These are phyloP conservation scores for Kodamaea alishanica DNA, from an alignment of 1,139 yeast genomes.

Conservation along the genomic window DNA sequence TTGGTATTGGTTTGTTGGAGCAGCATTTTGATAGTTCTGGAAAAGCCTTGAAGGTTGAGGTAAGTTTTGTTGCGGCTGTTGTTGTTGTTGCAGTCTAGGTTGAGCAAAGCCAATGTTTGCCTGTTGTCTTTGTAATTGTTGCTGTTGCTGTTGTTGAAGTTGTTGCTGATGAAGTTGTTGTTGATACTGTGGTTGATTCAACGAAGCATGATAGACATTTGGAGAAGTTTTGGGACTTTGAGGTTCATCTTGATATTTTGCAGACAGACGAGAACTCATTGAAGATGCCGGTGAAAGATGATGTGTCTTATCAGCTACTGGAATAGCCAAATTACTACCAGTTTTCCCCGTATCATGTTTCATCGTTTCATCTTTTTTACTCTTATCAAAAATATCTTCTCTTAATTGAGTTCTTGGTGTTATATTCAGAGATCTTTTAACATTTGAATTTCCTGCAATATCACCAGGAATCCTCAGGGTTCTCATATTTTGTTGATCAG, in stretches of 20 bases:
- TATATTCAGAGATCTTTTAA: constrained; percentile 3
- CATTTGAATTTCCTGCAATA: constrained; percentile 5
- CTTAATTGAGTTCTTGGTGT: constrained; percentile 22
- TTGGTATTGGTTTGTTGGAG: constrained; percentile 14
- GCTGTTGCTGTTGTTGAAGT: constrained; percentile 10
- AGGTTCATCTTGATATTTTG: constrained; percentile 32
- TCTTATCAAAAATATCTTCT: constrained; percentile 43
- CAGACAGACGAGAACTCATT: constrained; percentile 31
- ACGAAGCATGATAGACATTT: constrained; percentile 15
- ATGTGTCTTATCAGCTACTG: constrained; percentile 12
- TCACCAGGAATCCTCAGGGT: constrained; percentile 15
- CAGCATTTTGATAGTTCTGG: constrained; percentile 13
- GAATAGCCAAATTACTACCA: constrained; percentile 10
- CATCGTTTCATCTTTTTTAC: constrained; percentile 6
- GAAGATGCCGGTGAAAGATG: constrained; percentile 35
- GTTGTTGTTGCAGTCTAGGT: constrained; percentile 9
- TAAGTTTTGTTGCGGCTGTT: constrained; percentile 10
- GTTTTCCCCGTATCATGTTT: constrained; percentile 4
- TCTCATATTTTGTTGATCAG: constrained; percentile 26
- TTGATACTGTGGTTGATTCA: constrained; percentile 11
- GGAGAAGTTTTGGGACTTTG: constrained; percentile 47
- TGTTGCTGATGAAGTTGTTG: constrained; percentile 13
- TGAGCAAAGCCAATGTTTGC: not conserved
- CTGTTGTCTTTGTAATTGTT: constrained; percentile 10
- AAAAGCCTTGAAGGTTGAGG: constrained; percentile 14